Evolutionary conservation across 148 eudicot genomes (phyloP), one percentile per base, ranked within the genome.

Genomic region (Amaranthus hypochondriacus): DNA sequence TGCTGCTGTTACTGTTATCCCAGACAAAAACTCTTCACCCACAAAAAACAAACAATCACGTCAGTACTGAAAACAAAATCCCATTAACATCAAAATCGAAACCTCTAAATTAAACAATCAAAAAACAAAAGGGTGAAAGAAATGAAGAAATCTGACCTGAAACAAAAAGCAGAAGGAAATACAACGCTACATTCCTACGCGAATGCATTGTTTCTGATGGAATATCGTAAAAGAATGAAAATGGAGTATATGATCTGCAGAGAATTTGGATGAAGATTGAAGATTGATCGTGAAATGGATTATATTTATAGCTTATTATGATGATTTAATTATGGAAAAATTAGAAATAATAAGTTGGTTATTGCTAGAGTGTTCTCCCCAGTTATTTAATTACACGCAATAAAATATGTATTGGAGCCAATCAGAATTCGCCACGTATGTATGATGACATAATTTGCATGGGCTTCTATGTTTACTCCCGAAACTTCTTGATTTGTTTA

Each of bases 11-110:
- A 74, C 0, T 42, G 83, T 63, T 58, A 77, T 53, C 58, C 79
- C 85, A 71, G 54, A 12, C 73, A 75, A 49, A 57, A 76, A 66
- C 49, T 79, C 83, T 82, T 8, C 79, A 76, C n/a, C 70, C 51
- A 55, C 57, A 39, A 73, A 72, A 10, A 58, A n/a, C 4, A 15
- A 46, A 21, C 11, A 14, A 51, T 3, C 0, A 54, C 7, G 76
- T 78, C 54, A 70, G 14, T 53, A 1, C 4, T 9, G 44, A 42
- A 6, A 48, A 5, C 39, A 70, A 55, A 46, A 1, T 18, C 12
- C 14, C 9, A 11, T 21, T 4, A 2, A 48, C 42, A 43, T 12
- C 10, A 46, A 21, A 21, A 50, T 28, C 39, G 2, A 61, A 50
- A 18, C 7, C 2, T 2, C 2, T 28, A 28, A 28, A 0, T 11